A percentile compares a stretch with the other conserved stretches of the same genome.
Evolutionary conservation across 73 alveolate species (phyloP).

Genomic region (Blepharisma stoltei): DNA sequence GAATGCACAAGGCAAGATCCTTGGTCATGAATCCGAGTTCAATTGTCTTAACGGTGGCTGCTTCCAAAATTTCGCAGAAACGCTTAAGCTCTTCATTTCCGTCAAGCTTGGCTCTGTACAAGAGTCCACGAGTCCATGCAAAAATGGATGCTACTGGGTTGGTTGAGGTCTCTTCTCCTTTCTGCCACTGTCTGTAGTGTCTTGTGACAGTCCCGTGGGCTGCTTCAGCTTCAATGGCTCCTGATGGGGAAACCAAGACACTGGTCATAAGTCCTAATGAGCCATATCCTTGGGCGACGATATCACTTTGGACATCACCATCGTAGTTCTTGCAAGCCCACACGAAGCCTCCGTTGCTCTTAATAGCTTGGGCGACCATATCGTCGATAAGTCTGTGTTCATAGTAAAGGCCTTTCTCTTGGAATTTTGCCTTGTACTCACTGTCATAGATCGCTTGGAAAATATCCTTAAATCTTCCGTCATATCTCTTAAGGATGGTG

Average conservation of each 20-base stretch:
- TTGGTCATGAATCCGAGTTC: slow-evolving; percentile 82
- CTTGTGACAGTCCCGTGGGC: slow-evolving; percentile 93
- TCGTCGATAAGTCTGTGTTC: slow-evolving; percentile 87
- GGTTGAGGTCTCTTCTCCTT: slow-evolving; percentile 83
- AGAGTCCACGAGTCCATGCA: slow-evolving; percentile 89
- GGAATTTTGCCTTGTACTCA: slow-evolving; percentile 55
- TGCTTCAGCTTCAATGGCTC: slow-evolving; percentile 83
- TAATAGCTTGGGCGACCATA: slow-evolving; percentile 79
- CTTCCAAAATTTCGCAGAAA: slow-evolving; percentile 67
- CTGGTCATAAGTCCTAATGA: slow-evolving; percentile 77
- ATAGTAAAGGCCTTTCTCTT: slow-evolving; percentile 69
- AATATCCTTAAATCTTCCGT: slow-evolving; percentile 85
- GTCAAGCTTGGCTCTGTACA: slow-evolving; percentile 82
- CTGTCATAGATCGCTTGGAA: slow-evolving; percentile 70
- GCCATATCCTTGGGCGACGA: slow-evolving; percentile 87
- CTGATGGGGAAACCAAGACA: slow-evolving; percentile 77
- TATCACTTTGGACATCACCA: slow-evolving; percentile 87
- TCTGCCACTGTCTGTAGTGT: slow-evolving; percentile 77
- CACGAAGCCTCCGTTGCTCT: slow-evolving; percentile 83
- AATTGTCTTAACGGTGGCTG: slow-evolving; percentile 53
- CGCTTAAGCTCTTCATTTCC: slow-evolving; percentile 53
- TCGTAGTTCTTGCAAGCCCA: slow-evolving; percentile 95
- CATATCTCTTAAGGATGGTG: slow-evolving; percentile 84
- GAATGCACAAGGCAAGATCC: slow-evolving; percentile 77
- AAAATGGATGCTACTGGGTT: slow-evolving; percentile 83